Base-by-base conservation (phyloP, 1,139 yeast genomes). In the Taiozyma sp. region DNA sequence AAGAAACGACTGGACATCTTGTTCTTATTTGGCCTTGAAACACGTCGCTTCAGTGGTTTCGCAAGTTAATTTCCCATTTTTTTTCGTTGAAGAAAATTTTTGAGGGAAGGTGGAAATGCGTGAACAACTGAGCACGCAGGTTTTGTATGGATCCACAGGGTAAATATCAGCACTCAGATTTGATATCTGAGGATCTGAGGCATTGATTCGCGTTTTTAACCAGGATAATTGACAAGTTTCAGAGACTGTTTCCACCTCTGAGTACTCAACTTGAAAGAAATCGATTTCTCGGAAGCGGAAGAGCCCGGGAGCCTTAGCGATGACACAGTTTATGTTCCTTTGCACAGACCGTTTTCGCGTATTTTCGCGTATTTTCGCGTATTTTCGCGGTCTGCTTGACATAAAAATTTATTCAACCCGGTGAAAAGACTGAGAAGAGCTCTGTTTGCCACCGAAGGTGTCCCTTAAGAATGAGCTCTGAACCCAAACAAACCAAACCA, bases 1-100 rank as follows among this genome's bases (percentile, higher is more conserved):
- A 82, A 82, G 78, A 81, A 82, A 73, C 86, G 82, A 51, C 59
- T 56, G 60, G 86, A 80, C 86, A 81, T 81, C 29, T 44, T 44
- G 10, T 43, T 43, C 19, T 42, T 34, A 24, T 44, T 34, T 44
- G 45, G 10, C 47, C 56, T 44, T 61, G 64, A 24, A 24, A 61
- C 49, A 37, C 24, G 13, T 26, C 22, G 19, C 30, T 19, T 37
- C 22, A 24, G 22, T 32, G 26, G 22, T 19, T 24, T n/a, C 24
- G 44, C 16, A n/a, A 14, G 29, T 9, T 4, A 8, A 37, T 37
- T 37, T 37, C 19, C 19, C 24, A 37, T 32, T 48, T 40, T 41
- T 49, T 41, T 26, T 39, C 29, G 35, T 14, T 28, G 26, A 29
- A 43, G 45, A 47, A 47, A 50, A 47, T 44, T 42, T 43, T 47